A percentile compares a stretch with the other conserved stretches of the same genome.
Conservation (phyloP, 1,139 yeast species). For the Yamadazyma diddensiae region DNA sequence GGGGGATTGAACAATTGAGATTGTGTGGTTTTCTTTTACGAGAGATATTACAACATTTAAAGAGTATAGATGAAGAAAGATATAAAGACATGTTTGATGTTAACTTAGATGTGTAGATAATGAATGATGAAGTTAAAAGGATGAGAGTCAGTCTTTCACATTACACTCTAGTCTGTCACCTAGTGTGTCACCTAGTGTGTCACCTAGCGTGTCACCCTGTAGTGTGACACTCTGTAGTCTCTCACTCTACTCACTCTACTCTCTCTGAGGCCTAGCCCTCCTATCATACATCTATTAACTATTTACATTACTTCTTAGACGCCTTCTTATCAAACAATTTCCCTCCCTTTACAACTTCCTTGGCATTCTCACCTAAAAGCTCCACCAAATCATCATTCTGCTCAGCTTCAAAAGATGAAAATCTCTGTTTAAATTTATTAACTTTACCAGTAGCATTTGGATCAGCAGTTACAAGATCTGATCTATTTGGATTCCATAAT, state of each 20-base stretch:
- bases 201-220: no score
- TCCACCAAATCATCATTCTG: slow-evolving; percentile 52
- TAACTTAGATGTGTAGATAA: no score
- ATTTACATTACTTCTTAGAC: slow-evolving; percentile 29
- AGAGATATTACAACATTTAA: slow-evolving; percentile 16
- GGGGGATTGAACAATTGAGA: slow-evolving; percentile 36
- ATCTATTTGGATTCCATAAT: slow-evolving; percentile 84
- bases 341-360: slow-evolving; percentile 64
- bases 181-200: no score
- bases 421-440: slow-evolving; percentile 80
- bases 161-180: no score
- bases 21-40: slow-evolving; percentile 25
- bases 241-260: no score
- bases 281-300: no score
- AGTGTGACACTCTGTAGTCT: no score
- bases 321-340: slow-evolving; percentile 53
- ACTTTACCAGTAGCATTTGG: slow-evolving; percentile 83
- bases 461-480: slow-evolving; percentile 71
- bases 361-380: slow-evolving; percentile 60
- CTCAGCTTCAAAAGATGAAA: slow-evolving; percentile 43
- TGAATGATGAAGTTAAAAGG: no score
- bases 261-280: no score
- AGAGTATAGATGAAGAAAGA: background rate
- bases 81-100: slow-evolving; percentile 1
- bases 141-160: no score